Evolutionary conservation across 2,329 filamentous ascomycete species (phyloP), one percentile per base, ranked within the genome.

Genomic region (Xylaria sp.): DNA sequence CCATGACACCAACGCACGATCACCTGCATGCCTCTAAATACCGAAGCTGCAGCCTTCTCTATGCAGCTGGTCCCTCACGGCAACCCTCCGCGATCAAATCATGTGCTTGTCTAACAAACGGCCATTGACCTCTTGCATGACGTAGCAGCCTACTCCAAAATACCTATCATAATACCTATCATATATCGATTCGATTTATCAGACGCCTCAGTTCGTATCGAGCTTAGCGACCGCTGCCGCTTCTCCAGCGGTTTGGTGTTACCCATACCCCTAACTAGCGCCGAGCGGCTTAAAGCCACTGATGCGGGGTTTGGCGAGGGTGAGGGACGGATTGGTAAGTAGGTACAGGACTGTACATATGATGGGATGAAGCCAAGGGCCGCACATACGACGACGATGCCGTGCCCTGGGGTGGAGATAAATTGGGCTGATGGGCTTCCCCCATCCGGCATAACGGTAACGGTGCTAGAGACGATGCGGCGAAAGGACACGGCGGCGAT

Each of bases 1-100:
- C 53, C 63, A 68, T 65, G 66, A 71, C 72, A 68, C 72, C 69
- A 73, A 75, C 66, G 70, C 70, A 69, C 61, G 64, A 72, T 72
- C 57, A 71, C 71, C 54, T 71, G 71, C 69, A 71, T 71, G 68
- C 54, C 47, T 36, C 53, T 21, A 64, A 71, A 63, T 69, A 67
- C 69, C 69, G 69, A 59, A 64, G 53, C 63, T 69, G 63, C 69
- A 67, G 64, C 62, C 68, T 64, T 60, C 59, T 55, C 39, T 36
- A 45, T 67, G 68, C 57, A 63, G 48, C 55, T 34, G 34, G 36
- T 45, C 42, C 9, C 47, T 56, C 21, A 30, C 42, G 9, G 61
- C 53, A 58, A 30, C 55, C 50, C 34, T 61, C 61, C 54, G 47
- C 47, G 36, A 19, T 19, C 48, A 30, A 54, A 47, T 47, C 42